Conservation (phyloP, 805 yeast genomes). For the Starmerella asiatica region DNA sequence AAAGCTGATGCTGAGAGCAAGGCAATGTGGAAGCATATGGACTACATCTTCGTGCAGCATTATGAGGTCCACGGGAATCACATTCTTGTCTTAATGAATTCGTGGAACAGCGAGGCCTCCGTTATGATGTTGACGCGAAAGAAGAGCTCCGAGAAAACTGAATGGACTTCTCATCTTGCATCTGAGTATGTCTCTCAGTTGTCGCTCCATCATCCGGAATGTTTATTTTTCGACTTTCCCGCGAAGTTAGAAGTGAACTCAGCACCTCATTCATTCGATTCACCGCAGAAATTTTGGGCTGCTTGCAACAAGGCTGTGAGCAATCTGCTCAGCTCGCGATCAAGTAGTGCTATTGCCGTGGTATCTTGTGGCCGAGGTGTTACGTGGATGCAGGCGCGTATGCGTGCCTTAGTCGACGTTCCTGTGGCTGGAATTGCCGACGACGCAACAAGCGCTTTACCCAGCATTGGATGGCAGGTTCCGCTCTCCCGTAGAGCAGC, state of each 20-base stretch:
- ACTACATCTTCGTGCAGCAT: slow-evolving; percentile 22
- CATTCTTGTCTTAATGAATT: slow-evolving; percentile 10
- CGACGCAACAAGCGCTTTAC: slow-evolving; percentile 2
- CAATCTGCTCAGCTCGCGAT: slow-evolving; percentile 44
- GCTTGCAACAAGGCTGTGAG: slow-evolving; percentile 42
- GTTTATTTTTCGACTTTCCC: slow-evolving; percentile 38
- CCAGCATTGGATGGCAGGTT: slow-evolving; percentile 23
- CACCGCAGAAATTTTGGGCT: slow-evolving; percentile 41
- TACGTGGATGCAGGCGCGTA: slow-evolving; percentile 27
- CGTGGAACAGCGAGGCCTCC: slow-evolving; percentile 11
- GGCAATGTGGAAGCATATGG: slow-evolving; percentile 17
- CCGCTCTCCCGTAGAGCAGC: slow-evolving; percentile 49
- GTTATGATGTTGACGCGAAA: slow-evolving; percentile 8
- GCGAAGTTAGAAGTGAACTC: slow-evolving; percentile 36
- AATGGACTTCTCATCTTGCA: slow-evolving; percentile 8
- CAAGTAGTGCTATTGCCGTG: slow-evolving; percentile 50
- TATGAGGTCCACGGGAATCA: slow-evolving; percentile 18
- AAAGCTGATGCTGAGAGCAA: slow-evolving; percentile 22
- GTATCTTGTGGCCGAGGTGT: slow-evolving; percentile 54
- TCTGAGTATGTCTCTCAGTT: slow-evolving; percentile 12
- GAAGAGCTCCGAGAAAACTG: neutral
- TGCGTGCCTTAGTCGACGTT: slow-evolving; percentile 12
- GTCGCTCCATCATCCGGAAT: slow-evolving; percentile 7
- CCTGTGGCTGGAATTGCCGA: slow-evolving; percentile 5
- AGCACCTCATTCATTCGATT: slow-evolving; percentile 34